Conservation (phyloP, 495 filamentous ascomycete genomes). For the Trichoderma reesei region DNA sequence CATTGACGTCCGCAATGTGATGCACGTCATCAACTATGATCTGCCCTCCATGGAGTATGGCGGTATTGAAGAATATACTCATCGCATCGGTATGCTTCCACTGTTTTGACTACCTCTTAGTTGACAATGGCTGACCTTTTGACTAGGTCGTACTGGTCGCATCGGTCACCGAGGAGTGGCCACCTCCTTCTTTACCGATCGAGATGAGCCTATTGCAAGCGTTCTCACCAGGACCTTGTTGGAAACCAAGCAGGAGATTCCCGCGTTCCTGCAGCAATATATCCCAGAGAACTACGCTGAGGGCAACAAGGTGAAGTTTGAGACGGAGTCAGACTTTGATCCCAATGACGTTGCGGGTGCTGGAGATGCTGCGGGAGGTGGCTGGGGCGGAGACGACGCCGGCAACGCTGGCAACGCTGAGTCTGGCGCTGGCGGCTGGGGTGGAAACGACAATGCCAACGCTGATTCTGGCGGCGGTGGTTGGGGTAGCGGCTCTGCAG, state of each 20-base stretch:
- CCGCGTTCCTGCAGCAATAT: slow-evolving; percentile 66
- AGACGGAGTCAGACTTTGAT: slow-evolving; percentile 55
- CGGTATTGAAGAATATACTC: slow-evolving; percentile 90
- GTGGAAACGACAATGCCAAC: background rate
- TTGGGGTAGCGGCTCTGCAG: background rate
- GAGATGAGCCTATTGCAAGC: slow-evolving; percentile 56
- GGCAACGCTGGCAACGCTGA: too few species aligned
- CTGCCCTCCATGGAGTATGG: slow-evolving; percentile 59
- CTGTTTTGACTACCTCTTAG: background rate
- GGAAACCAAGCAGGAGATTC: slow-evolving; percentile 66
- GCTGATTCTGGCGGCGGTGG: background rate
- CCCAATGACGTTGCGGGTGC: slow-evolving; percentile 21
- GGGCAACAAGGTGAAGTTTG: slow-evolving; percentile 40
- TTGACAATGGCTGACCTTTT: slow-evolving; percentile 15
- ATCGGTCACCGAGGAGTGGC: slow-evolving; percentile 84
- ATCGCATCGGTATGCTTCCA: slow-evolving; percentile 68
- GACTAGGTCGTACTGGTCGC: slow-evolving; percentile 75
- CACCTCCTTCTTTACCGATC: slow-evolving; percentile 71
- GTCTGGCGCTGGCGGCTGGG: background rate
- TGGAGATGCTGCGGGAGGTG: slow-evolving; percentile 11
- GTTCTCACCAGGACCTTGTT: slow-evolving; percentile 68
- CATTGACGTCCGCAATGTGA: slow-evolving; percentile 77
- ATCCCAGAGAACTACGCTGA: slow-evolving; percentile 42
- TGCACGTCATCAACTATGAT: slow-evolving; percentile 90
- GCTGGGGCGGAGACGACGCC: background rate